A percentile compares a stretch with the other conserved stretches of the same genome.
phyloP scores from a whole-genome alignment of 305 asterid species.

The Plantago lanceolata region DNA sequence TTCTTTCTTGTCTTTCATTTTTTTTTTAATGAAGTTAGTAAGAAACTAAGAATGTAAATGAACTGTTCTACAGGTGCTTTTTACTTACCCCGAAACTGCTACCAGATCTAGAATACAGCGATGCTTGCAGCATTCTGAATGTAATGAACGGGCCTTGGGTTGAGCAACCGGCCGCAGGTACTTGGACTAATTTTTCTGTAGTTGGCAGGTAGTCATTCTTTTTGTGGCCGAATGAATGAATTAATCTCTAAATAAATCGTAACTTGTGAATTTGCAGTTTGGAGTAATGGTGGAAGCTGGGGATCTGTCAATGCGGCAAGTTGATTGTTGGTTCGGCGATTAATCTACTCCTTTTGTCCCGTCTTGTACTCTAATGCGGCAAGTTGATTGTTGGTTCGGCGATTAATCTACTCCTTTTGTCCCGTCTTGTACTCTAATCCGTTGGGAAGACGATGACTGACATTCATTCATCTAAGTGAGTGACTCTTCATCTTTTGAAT shows the following conservation, averaged over 20 bases:
- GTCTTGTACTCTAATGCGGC: background rate
- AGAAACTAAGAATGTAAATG: background rate
- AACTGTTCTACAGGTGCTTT: slow-evolving; percentile 65
- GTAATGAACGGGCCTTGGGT: slow-evolving; percentile 99
- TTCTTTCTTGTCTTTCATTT: background rate
- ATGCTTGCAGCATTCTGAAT: slow-evolving; percentile 74
- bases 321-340: too few relatives aligned
- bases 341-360: too few relatives aligned
- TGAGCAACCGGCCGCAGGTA: slow-evolving; percentile 89
- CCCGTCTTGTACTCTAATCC: too few relatives aligned
- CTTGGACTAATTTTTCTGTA: background rate
- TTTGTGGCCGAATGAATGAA: background rate
- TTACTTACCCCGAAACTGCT: slow-evolving; percentile 91
- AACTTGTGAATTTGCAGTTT: slow-evolving; percentile 43
- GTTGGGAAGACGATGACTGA: too few relatives aligned
- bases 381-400: background rate
- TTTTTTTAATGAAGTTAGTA: background rate
- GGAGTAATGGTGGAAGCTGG: slow-evolving; percentile 82
- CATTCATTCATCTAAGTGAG: too few relatives aligned
- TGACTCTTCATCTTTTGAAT: too few relatives aligned
- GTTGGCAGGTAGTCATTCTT: background rate
- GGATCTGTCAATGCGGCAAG: slow-evolving; percentile 33
- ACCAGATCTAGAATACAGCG: slow-evolving; percentile 72
- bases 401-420: too few relatives aligned
- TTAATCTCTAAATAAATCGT: background rate